Percentiles rank a stretch among this genome's conserved stretches.
phyloP scores from a whole-genome alignment of 345 rosid genomes.

The Murraya paniculata region DNA sequence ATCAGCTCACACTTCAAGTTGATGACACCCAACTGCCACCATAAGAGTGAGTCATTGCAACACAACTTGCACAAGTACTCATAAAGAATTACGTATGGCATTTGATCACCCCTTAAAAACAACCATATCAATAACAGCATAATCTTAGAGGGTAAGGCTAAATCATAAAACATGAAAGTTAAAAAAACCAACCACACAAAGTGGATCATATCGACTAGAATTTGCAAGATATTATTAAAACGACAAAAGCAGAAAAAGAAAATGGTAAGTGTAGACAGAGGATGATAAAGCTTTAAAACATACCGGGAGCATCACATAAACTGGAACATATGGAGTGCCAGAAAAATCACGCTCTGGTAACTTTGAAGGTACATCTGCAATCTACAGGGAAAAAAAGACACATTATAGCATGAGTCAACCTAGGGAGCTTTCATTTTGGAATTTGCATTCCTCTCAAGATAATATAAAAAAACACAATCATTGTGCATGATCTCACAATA shows the following conservation, averaged over 20 bases:
- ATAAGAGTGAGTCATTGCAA: constrained; percentile 11
- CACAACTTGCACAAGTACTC: constrained; percentile 5
- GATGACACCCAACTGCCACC: constrained; percentile 78
- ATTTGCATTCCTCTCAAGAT: neutral
- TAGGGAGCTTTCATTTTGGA: neutral
- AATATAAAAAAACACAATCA: neutral
- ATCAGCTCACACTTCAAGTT: constrained; percentile 89
- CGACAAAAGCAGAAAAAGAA: neutral
- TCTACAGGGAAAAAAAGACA: constrained; percentile 35
- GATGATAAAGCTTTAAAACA: constrained; percentile 30
- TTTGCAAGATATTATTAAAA: constrained; percentile 12
- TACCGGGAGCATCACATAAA: constrained; percentile 96
- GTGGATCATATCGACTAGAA: neutral
- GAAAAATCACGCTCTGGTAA: constrained; percentile 76
- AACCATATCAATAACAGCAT: neutral
- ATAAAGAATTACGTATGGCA: neutral
- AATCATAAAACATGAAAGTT: neutral
- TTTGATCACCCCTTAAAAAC: constrained; percentile 8
- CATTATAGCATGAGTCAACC: neutral
- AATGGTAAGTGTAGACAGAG: neutral
- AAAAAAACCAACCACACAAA: neutral
- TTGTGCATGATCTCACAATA: neutral
- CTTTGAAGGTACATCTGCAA: constrained; percentile 48
- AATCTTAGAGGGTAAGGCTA: neutral
- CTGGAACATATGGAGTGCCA: constrained; percentile 76